Conservation (phyloP, 306 rosid genomes). For the Rosa chinensis region DNA sequence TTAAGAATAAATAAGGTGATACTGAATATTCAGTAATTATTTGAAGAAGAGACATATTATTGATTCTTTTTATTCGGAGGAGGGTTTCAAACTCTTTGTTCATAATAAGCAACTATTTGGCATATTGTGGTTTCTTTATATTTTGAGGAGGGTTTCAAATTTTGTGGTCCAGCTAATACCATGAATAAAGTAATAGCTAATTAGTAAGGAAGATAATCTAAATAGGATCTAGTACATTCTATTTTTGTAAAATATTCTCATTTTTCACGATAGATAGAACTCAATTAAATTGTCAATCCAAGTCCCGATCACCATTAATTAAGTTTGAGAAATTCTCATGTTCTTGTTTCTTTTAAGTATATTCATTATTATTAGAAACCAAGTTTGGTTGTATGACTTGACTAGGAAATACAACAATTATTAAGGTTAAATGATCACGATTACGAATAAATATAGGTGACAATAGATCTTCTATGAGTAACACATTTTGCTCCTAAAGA, state of each 20-base stretch:
- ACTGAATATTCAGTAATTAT: background rate
- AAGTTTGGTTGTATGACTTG: background rate
- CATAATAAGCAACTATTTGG: too few relatives aligned
- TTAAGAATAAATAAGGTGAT: background rate
- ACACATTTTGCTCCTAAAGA: background rate
- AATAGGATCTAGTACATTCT: background rate
- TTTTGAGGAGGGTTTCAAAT: background rate
- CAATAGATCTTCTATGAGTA: background rate
- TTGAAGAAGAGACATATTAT: background rate
- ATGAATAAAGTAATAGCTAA: background rate
- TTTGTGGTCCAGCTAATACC: background rate
- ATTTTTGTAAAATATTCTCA: background rate
- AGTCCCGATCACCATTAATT: background rate
- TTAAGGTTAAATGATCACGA: background rate
- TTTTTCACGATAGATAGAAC: conserved; percentile 1
- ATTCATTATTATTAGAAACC: background rate
- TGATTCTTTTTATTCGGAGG: too few relatives aligned
- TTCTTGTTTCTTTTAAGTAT: background rate
- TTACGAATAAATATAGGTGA: background rate
- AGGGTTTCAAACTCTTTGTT: too few relatives aligned
- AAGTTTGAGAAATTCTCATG: background rate
- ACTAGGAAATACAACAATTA: background rate
- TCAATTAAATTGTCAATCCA: background rate
- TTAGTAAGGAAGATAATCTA: background rate
- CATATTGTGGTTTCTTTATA: background rate